Evolutionary conservation across 441 rosid genomes (phyloP), one percentile per base, ranked within the genome.

Genomic region (Flueggea neowawraea): DNA sequence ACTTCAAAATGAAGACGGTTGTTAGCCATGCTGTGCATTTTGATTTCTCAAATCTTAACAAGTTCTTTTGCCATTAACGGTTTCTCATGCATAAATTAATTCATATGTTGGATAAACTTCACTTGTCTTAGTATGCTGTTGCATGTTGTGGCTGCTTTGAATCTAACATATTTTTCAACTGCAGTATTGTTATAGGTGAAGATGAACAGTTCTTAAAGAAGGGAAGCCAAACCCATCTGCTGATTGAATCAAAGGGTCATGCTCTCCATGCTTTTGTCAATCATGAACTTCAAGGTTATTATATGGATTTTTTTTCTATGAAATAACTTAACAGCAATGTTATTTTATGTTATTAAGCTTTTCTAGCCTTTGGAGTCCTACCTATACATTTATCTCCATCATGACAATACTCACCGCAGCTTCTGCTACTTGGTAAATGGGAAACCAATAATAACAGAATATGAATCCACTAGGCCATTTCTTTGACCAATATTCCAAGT

Each of bases 191-290:
- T 67, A 84, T 91, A 50, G 77, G 47, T 57, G 75, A 70, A 69
- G 73, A 75, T 63, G 97, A 89, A 78, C 73, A 77, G 62, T 84
- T 69, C 81, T 68, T 86, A 54, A 84, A 75, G 79, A 81, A 75
- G 8, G 88, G 89, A 75, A 83, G 73, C 66, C 64, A 31, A 15
- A 81, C 91, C 12, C 69, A 78, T 76, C 95, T 89, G 50, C 57
- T 81, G 64, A 81, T 91, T 61, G 97, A 88, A 68, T 90, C 97
- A 57, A 81, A 85, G 73, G 99, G 98, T 16, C 95, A 90, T 70
- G 90, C 93, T 53, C 85, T 91, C 67, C 96, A 88, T 80, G 86
- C 73, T 64, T 95, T 91, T 73, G 85, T 95, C 67, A 91, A 95
- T 79, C 78, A 84, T 65, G 62, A 84, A 67, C 81, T 84, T 67